These are phyloP conservation scores for Solanum neorickii DNA, from an alignment of 257 asterid genomes.

Conservation along the genomic window DNA sequence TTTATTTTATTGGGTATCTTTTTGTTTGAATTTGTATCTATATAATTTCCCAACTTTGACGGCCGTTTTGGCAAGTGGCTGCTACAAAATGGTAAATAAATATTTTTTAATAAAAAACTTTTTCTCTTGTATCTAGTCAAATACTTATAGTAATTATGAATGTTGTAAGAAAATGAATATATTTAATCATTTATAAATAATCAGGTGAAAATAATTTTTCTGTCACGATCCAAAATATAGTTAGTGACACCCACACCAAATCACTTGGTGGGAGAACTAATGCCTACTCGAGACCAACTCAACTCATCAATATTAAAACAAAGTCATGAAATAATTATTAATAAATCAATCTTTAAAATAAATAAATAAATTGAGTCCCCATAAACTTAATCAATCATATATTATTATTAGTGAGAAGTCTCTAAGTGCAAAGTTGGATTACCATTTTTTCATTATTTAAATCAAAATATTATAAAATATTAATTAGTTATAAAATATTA, in stretches of 20 bases:
- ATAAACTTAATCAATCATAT: too few species aligned
- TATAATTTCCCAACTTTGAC: background rate
- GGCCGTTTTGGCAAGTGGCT: background rate
- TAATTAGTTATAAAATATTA: too few species aligned
- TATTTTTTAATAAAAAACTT: too few species aligned
- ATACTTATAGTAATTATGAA: background rate
- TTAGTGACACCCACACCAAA: background rate
- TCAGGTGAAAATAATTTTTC: background rate
- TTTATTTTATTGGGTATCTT: background rate
- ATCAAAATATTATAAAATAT: too few species aligned
- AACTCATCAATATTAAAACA: background rate
- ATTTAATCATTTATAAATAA: too few species aligned
- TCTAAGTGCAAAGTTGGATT: too few species aligned
- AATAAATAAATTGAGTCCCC: background rate
- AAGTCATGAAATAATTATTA: background rate
- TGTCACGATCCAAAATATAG: background rate
- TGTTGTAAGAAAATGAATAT: too few species aligned
- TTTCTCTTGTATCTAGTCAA: background rate
- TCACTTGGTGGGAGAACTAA: background rate
- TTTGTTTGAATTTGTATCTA: background rate
- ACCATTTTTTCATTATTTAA: too few species aligned
- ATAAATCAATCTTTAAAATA: too few species aligned
- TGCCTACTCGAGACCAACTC: background rate
- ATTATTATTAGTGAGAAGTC: too few species aligned
- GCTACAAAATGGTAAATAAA: background rate